Conservation (phyloP, 352 stramenopile species). For the Globisporangium apiculatum region DNA sequence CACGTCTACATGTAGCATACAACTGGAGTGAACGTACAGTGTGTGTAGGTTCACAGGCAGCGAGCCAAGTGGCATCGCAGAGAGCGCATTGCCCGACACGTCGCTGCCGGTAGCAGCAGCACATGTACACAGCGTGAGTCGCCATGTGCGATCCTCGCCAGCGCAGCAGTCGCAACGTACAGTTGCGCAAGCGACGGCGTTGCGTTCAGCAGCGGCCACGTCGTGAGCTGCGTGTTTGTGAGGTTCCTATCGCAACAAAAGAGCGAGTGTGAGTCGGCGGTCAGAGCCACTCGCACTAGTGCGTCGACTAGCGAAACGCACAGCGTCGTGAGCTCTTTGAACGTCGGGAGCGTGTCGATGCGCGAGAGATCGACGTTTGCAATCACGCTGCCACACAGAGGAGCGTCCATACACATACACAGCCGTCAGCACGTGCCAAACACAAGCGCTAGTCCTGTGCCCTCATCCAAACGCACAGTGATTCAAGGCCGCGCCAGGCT, state of each 20-base stretch:
- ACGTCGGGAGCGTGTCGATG: background rate
- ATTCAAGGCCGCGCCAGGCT: conserved; percentile 8
- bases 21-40: conserved; percentile 2
- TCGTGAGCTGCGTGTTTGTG: conserved; percentile 4
- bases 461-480: conserved; percentile 5
- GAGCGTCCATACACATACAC: background rate
- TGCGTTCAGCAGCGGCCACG: conserved; percentile 9
- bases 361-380: conserved; percentile 12
- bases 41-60: conserved; percentile 5
- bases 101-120: conserved; percentile 1
- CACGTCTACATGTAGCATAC: too few species aligned
- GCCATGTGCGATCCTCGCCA: too few species aligned
- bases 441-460: background rate
- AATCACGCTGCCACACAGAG: conserved; percentile 1
- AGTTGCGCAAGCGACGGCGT: conserved; percentile 9
- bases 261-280: background rate
- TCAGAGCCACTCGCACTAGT: too few species aligned
- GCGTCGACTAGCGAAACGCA: background rate
- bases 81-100: conserved; percentile 8
- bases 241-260: conserved; percentile 5
- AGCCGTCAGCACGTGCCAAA: background rate
- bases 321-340: conserved; percentile 8
- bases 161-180: conserved; percentile 1
- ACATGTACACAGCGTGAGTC: background rate
- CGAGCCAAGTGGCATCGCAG: conserved; percentile 3